phyloP scores from a whole-genome alignment of 208 protist genomes.

The Vickermania ingenoplastis region DNA sequence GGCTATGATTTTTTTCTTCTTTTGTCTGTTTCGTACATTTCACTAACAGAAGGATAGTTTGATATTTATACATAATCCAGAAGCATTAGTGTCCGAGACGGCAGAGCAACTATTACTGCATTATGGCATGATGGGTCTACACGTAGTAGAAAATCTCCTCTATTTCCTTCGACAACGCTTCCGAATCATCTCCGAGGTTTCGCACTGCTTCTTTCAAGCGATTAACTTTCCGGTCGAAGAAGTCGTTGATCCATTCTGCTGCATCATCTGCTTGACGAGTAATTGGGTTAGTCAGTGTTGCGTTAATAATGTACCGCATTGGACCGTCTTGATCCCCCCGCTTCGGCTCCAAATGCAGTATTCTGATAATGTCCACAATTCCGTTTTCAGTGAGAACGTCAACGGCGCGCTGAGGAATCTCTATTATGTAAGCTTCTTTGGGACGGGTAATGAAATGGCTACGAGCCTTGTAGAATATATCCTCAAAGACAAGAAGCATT shows the following conservation, averaged over 20 bases:
- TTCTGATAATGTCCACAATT: conserved; percentile 13
- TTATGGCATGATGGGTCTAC: no score
- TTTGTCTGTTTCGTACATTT: no score
- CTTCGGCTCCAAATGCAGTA: conserved; percentile 12
- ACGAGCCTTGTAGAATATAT: conserved; percentile 68
- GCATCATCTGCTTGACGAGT: conserved; percentile 5
- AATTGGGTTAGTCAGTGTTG: conserved; percentile 2
- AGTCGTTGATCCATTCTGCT: conserved; percentile 9
- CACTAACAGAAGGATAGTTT: no score
- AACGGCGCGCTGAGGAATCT: conserved; percentile 12
- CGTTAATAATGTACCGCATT: conserved; percentile 10
- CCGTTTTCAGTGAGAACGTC: conserved; percentile 6
- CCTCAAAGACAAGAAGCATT: conserved; percentile 38
- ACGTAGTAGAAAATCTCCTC: neutral
- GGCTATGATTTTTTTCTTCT: no score
- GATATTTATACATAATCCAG: no score
- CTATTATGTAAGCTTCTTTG: conserved; percentile 26
- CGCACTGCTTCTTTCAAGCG: neutral
- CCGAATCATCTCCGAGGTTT: neutral
- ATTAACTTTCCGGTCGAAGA: conserved; percentile 3
- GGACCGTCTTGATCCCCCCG: conserved; percentile 1
- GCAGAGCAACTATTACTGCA: no score
- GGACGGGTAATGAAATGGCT: conserved; percentile 46
- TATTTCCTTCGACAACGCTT: conserved; percentile 2
- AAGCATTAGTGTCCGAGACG: no score